These are phyloP conservation scores for Silene latifolia DNA, from an alignment of 148 eudicot species.

Conservation along the genomic window DNA sequence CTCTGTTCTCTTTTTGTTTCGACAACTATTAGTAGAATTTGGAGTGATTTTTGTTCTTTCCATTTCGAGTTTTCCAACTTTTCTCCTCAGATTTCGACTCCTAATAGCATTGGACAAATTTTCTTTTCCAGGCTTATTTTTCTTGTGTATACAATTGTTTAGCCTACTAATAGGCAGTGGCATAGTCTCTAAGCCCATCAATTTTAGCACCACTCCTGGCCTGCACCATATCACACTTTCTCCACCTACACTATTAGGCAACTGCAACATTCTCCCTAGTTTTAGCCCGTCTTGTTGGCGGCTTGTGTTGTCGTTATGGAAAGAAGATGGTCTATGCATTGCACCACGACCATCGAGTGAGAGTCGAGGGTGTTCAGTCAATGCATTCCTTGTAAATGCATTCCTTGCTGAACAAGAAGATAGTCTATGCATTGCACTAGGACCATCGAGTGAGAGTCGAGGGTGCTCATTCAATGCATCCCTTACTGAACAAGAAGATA, in stretches of 20 bases:
- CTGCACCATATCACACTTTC: conserved; percentile 88
- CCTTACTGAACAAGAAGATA: conserved; percentile 43
- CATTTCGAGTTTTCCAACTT: conserved; percentile 35
- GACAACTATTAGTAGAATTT: not conserved
- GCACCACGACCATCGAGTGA: conserved; percentile 85
- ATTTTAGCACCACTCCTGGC: conserved; percentile 72
- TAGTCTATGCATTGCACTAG: conserved; percentile 22
- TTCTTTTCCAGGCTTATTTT: conserved; percentile 22
- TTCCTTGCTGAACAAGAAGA: conserved; percentile 51
- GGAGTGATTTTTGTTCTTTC: conserved; percentile 25
- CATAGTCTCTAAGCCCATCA: conserved; percentile 89
- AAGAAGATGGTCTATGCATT: conserved; percentile 58
- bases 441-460: conserved; percentile 80
- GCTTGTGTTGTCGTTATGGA: conserved; percentile 25
- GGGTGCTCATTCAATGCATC: conserved; percentile 80
- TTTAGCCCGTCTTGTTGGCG: conserved; percentile 19
- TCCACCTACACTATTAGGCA: conserved; percentile 56
- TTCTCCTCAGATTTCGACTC: conserved; percentile 37
- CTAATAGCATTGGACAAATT: conserved; percentile 29
- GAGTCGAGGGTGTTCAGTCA: conserved; percentile 82
- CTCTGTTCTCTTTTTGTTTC: not conserved
- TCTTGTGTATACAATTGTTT: conserved; percentile 6
- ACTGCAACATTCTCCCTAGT: conserved; percentile 19
- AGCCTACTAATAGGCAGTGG: conserved; percentile 47
- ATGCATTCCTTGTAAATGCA: conserved; percentile 74